Evolutionary conservation across 140 eudicot species (phyloP), one percentile per base, ranked within the genome.

Genomic region (Cichorium intybus): DNA sequence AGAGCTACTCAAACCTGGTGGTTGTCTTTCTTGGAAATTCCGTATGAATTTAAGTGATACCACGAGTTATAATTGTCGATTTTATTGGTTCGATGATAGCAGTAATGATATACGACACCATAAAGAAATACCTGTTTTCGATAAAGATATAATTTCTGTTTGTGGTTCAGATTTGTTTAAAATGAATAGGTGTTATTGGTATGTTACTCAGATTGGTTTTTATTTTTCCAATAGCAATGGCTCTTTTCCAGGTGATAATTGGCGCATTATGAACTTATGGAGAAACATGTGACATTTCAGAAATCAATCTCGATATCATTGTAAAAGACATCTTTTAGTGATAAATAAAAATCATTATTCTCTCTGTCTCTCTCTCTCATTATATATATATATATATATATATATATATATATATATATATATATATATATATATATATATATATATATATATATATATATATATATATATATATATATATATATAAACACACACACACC

Each of bases 181-280:
- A 3, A 60, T 60, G 66, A 60, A 39, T 21, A 60, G 66, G 10
- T 60, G 66, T 37, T 20, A 20, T 60, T 60, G 66, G 66, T 33
- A 9, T 2, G 4, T 60, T 12, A 39, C 31, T 35, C 11, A 10
- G 12, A 6, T 35, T 21, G 66, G 66, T 37, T 60, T 60, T 37
- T 60, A 60, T 60, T 60, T 29, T 22, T 21, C 51, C 7, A 35
- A 35, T 4, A 22, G 10, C 2, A 15, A 60, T 60, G 50, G 5
- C 11, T 14, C 50, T 4, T 60, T 60, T 21, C 51, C 51, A 1
- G 12, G 12, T 60, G 0, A 1, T 1, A 39, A 37, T 37, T 60
- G 66, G 66, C 31, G 14, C 4, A 6, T 60, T 37, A 60, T 20
- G 66, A 27, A 37, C 7, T 18, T 22, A 21, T 60, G 66, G 66